These are phyloP conservation scores for Thyridium curvatum DNA, from an alignment of 2,329 filamentous ascomycete species.

Conservation along the genomic window DNA sequence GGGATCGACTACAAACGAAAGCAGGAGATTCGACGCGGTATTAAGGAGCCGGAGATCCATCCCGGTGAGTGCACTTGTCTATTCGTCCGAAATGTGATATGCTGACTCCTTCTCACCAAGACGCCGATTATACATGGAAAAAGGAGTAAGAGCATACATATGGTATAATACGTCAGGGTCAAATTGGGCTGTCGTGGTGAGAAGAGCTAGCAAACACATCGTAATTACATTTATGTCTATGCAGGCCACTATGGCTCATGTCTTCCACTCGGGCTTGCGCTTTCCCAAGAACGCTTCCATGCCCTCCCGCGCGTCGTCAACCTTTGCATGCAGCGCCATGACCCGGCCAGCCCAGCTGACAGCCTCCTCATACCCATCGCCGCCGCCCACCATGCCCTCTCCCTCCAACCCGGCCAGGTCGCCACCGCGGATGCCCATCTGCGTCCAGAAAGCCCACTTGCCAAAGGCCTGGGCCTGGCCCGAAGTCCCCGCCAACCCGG, in stretches of 20 bases:
- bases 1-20: conserved; percentile 38
- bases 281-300: conserved; percentile 18
- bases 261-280: conserved; percentile 16
- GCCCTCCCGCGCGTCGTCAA: conserved; percentile 20
- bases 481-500: conserved; percentile 12
- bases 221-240: no score
- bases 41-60: conserved; percentile 35
- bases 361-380: conserved; percentile 18
- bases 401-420: conserved; percentile 1
- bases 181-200: no score
- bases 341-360: conserved; percentile 17
- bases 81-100: background rate
- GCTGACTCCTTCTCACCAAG: background rate
- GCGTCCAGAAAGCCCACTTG: conserved; percentile 28
- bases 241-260: no score
- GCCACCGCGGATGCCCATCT: conserved; percentile 12
- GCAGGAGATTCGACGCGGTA: conserved; percentile 32
- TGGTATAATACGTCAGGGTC: no score
- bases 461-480: conserved; percentile 23
- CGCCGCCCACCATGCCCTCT: conserved; percentile 1
- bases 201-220: no score
- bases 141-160: background rate
- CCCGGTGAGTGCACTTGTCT: conserved; percentile 18
- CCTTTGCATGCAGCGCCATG: conserved; percentile 21
- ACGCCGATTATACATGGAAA: conserved; percentile 1